These are phyloP conservation scores for Kodamaea laetipori DNA, from an alignment of 805 yeast genomes.

Conservation along the genomic window DNA sequence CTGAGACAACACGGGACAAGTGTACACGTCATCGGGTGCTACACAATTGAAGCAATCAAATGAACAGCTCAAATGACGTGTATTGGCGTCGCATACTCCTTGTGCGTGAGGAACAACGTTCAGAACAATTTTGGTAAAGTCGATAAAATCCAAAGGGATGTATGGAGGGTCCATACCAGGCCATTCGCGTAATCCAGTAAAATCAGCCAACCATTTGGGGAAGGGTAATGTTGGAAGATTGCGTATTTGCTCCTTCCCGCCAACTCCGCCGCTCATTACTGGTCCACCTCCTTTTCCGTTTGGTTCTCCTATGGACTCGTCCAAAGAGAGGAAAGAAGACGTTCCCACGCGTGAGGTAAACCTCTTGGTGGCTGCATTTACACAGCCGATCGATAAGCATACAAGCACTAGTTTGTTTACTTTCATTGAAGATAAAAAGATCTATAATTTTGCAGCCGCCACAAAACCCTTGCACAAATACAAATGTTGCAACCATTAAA, in stretches of 20 bases:
- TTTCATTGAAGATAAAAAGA: too few species aligned
- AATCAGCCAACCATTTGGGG: constrained; percentile 76
- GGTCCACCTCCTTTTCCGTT: neutral
- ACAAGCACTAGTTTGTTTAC: too few species aligned
- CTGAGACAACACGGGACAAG: constrained; percentile 77
- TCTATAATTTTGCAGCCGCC: too few species aligned
- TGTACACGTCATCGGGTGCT: constrained; percentile 69
- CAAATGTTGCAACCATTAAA: too few species aligned
- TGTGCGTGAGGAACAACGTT: constrained; percentile 48
- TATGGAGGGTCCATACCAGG: constrained; percentile 89
- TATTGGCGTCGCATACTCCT: constrained; percentile 57
- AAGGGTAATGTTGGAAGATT: constrained; percentile 44
- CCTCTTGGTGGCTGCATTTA: too few species aligned
- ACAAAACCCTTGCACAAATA: too few species aligned
- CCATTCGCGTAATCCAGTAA: constrained; percentile 79
- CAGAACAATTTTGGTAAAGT: constrained; percentile 53
- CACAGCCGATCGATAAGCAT: too few species aligned
- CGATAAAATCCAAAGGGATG: constrained; percentile 73
- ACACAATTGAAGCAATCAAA: constrained; percentile 86
- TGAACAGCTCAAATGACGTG: constrained; percentile 52
- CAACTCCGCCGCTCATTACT: neutral
- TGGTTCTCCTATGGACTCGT: neutral
- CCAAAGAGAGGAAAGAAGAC: too few species aligned
- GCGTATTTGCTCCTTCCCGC: neutral
- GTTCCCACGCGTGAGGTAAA: too few species aligned